Percentiles rank a stretch among this genome's conserved stretches.
Evolutionary conservation across 257 asterid genomes (phyloP).

Genomic region (Thymus quinquecostatus): DNA sequence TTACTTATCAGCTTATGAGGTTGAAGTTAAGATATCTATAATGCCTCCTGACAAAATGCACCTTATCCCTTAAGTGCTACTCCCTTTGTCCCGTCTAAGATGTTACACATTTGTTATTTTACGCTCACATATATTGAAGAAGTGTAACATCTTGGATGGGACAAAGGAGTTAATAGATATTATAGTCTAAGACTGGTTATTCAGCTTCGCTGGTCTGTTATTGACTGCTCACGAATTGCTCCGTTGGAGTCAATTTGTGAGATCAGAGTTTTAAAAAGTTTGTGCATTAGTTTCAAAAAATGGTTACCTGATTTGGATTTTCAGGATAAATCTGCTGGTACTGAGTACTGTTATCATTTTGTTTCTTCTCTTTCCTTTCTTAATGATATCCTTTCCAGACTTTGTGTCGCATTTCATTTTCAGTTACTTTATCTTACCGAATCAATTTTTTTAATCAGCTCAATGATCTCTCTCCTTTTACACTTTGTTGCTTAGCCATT

Average conservation of each 20-base stretch:
- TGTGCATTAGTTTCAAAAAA: not conserved
- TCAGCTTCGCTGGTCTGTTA: not conserved
- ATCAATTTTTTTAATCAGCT: not conserved
- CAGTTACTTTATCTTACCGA: not conserved
- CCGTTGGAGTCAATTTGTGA: not conserved
- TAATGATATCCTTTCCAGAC: not conserved
- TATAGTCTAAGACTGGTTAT: not conserved
- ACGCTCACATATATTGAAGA: too few relatives aligned
- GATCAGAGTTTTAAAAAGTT: not conserved
- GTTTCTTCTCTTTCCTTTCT: not conserved
- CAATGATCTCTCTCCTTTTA: not conserved
- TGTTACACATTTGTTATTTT: too few relatives aligned
- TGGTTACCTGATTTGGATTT: conserved; percentile 1
- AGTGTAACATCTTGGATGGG: too few relatives aligned
- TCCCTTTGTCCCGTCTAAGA: too few relatives aligned
- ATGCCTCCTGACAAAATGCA: not conserved
- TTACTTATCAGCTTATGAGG: conserved; percentile 1
- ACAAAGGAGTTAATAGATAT: too few relatives aligned
- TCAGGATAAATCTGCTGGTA: conserved; percentile 1
- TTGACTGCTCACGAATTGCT: not conserved
- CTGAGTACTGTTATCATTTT: not conserved
- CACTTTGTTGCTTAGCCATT: not conserved
- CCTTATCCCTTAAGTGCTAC: not conserved
- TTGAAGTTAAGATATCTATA: not conserved
- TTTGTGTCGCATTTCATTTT: not conserved